Conservation (phyloP, 805 yeast species). For the Wickerhamomyces canadensis region DNA sequence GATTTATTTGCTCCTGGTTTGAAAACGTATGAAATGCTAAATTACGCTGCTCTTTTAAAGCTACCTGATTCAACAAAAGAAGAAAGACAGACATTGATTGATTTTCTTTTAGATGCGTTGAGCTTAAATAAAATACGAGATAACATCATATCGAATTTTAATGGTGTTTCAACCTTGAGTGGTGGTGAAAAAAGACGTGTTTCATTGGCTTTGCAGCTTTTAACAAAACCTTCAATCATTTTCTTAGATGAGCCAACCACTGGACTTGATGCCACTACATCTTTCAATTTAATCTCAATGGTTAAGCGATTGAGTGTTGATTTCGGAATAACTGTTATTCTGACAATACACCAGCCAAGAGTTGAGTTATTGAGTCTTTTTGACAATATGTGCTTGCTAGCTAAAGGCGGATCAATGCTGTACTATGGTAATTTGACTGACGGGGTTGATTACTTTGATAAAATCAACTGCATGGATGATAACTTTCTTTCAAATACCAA, state of each 20-base stretch:
- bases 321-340: slow-evolving; percentile 63
- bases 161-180: slow-evolving; percentile 49
- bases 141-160: slow-evolving; percentile 37
- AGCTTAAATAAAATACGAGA: slow-evolving; percentile 62
- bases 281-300: slow-evolving; percentile 55
- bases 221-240: slow-evolving; percentile 69
- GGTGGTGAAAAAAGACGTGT: slow-evolving; percentile 84
- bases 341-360: slow-evolving; percentile 83
- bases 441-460: slow-evolving; percentile 46
- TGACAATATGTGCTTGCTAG: slow-evolving; percentile 61
- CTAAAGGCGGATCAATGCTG: slow-evolving; percentile 53
- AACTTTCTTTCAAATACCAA: slow-evolving; percentile 24
- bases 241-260: slow-evolving; percentile 89
- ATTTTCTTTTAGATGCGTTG: slow-evolving; percentile 54
- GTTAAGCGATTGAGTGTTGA: slow-evolving; percentile 49
- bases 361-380: slow-evolving; percentile 66
- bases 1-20: slow-evolving; percentile 68
- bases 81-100: slow-evolving; percentile 46
- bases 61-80: slow-evolving; percentile 41
- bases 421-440: slow-evolving; percentile 40
- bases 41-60: slow-evolving; percentile 66
- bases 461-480: slow-evolving; percentile 40
- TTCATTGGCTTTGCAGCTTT: slow-evolving; percentile 71
- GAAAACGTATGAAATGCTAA: slow-evolving; percentile 65
- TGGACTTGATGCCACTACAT: slow-evolving; percentile 77